Base-by-base conservation (phyloP, 768 basidiomycete genomes). In the Xerocomus brunneocitrinus region DNA sequence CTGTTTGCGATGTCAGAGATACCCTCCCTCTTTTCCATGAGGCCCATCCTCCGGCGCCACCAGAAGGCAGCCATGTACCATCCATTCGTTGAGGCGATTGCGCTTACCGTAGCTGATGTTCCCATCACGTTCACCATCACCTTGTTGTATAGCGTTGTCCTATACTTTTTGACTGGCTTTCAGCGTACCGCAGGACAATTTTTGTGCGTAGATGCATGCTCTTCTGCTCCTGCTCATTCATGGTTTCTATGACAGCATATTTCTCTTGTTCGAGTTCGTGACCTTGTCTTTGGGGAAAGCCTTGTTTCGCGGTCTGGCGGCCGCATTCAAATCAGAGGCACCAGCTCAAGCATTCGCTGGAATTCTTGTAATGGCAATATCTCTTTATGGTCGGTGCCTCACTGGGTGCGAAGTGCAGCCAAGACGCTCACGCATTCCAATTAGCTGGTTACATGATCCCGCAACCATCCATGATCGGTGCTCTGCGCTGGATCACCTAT, bases 241-340 rank as follows among this genome's bases (percentile, higher is more conserved):
- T 51, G 3, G 16, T 10, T 14, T 32, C 10, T 24, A 1, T 31
- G 7, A 39, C 12, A 87, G 85, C 63, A 79, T 75, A 25, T 83
- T 78, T 66, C 76, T 79, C 63, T 62, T 90, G n/a, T 79, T 84
- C 54, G 58, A 82, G n/a, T 74, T 82, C 47, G 67, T 74, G 2
- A 77, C 83, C 54, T 76, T 83, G 30, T 47, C 89, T 24, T 69
- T 82, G 5, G 86, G 91, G 80, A 85, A 85, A 66, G 82, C 81
- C 0, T 83, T 85, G 76, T 95, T 91, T 77, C 77, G 90, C 27
- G 74, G 75, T 0, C 61, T 89, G 13, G 83, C 84, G 1, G 82
- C 87, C 0, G 74, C 74, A 5, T 83, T 85, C 63, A 74, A 75
- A 45, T 72, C 75, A 8, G 78, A 81, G 48, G 81, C 85, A 1